These are phyloP conservation scores for Xanthoconium stramineum DNA, from an alignment of 768 basidiomycete species.

Conservation along the genomic window DNA sequence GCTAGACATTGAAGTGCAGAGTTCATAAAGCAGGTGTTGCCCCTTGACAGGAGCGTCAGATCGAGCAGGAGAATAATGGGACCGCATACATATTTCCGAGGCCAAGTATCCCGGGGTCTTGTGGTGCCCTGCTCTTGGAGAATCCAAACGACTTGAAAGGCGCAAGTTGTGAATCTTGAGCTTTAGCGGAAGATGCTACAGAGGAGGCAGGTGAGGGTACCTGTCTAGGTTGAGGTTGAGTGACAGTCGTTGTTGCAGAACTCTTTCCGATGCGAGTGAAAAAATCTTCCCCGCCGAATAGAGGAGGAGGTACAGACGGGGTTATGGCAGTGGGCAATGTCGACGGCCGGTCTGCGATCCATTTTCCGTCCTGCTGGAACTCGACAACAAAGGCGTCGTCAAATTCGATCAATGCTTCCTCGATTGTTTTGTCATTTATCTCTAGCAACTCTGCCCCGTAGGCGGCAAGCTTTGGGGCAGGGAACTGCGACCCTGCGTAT, in stretches of 20 bases:
- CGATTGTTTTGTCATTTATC: constrained; percentile 46
- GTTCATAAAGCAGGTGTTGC: constrained; percentile 99
- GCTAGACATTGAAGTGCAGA: constrained; percentile 95
- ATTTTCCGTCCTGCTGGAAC: constrained; percentile 53
- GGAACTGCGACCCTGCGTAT: constrained; percentile 29
- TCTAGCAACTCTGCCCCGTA: constrained; percentile 41
- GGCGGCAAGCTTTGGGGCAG: constrained; percentile 23
- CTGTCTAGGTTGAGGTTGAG: constrained; percentile 24
- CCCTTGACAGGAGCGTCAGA: constrained; percentile 44
- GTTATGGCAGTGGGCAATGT: constrained; percentile 4
- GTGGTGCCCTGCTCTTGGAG: constrained; percentile 37
- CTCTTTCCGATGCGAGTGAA: constrained; percentile 44
- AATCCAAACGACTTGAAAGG: constrained; percentile 34
- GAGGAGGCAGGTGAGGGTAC: constrained; percentile 22
- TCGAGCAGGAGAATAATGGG: neutral
- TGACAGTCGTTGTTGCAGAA: constrained; percentile 20
- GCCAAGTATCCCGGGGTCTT: constrained; percentile 77
- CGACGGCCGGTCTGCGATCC: constrained; percentile 47
- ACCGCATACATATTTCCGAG: constrained; percentile 78
- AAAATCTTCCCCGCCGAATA: constrained; percentile 58
- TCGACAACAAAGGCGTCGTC: constrained; percentile 81
- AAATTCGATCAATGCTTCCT: constrained; percentile 53
- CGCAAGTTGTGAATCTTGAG: constrained; percentile 23
- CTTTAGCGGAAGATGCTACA: constrained; percentile 21
- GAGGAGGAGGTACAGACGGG: constrained; percentile 38